These are phyloP conservation scores for Picochlorum sp. DNA, from an alignment of 139 green algal species.

Conservation along the genomic window DNA sequence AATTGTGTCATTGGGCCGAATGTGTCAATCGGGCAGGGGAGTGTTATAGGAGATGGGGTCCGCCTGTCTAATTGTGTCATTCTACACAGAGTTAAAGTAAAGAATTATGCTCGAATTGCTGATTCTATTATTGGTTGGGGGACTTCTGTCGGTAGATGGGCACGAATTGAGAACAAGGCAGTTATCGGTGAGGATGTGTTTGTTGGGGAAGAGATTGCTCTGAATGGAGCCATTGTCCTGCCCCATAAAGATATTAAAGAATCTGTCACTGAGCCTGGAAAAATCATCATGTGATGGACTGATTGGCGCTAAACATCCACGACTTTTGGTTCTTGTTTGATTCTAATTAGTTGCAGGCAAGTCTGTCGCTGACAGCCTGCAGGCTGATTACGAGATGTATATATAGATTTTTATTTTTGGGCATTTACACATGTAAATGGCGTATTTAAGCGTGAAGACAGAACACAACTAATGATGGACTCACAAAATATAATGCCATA, in stretches of 20 bases:
- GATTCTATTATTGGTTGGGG: slow-evolving; percentile 90
- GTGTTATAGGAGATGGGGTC: slow-evolving; percentile 83
- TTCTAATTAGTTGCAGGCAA: too few species aligned
- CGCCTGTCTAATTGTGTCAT: slow-evolving; percentile 79
- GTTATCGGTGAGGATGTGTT: slow-evolving; percentile 92
- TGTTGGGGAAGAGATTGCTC: slow-evolving; percentile 78
- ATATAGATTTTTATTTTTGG: too few species aligned
- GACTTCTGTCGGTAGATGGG: slow-evolving; percentile 66
- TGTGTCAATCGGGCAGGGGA: slow-evolving; percentile 70
- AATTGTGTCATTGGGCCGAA: slow-evolving; percentile 81
- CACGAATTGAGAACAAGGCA: slow-evolving; percentile 81
- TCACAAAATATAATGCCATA: too few species aligned
- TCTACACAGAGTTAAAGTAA: slow-evolving; percentile 67
- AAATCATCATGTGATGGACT: slow-evolving; percentile 64
- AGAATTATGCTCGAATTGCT: slow-evolving; percentile 61
- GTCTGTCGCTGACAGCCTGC: too few species aligned
- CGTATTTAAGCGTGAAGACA: not conserved
- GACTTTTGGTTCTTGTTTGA: too few species aligned
- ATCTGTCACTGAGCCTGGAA: slow-evolving; percentile 40
- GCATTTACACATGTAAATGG: too few species aligned
- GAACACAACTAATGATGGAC: slow-evolving; percentile 1
- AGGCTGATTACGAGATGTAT: too few species aligned
- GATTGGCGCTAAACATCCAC: not conserved
- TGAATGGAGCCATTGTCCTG: slow-evolving; percentile 92
- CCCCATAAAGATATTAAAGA: slow-evolving; percentile 91